Percentiles rank a stretch among this genome's conserved stretches.
phyloP scores from a whole-genome alignment of 306 rosid species.

The Corylus americana region DNA sequence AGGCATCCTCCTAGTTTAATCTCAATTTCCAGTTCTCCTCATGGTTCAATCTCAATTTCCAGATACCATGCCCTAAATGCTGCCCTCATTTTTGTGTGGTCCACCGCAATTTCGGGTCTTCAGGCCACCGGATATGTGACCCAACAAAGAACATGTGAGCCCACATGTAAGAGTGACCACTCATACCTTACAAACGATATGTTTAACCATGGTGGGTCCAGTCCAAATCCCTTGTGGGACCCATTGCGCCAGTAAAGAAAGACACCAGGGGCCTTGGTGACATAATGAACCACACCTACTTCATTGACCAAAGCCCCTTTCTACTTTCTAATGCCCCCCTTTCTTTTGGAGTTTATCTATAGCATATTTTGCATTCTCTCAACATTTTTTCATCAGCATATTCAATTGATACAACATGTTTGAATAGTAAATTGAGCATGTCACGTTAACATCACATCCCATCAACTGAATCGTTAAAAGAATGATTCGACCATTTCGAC shows the following conservation, averaged over 20 bases:
- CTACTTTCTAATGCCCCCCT: neutral
- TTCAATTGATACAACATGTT: too few species aligned
- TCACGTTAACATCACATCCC: too few species aligned
- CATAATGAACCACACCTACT: constrained; percentile 18
- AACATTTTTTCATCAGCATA: too few species aligned
- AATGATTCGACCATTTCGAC: too few species aligned
- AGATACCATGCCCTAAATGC: neutral
- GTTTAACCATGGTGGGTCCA: constrained; percentile 23
- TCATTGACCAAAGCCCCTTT: too few species aligned
- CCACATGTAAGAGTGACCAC: constrained; percentile 31
- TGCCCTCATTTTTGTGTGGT: constrained; percentile 9
- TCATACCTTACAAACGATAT: neutral
- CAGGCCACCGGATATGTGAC: constrained; percentile 27
- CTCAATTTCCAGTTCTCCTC: neutral
- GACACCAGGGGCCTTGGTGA: constrained; percentile 13
- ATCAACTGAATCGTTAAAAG: too few species aligned
- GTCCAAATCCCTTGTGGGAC: constrained; percentile 20
- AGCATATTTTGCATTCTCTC: too few species aligned
- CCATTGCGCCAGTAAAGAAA: neutral
- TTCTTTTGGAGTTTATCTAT: too few species aligned
- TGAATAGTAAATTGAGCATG: too few species aligned
- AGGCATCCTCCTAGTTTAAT: too few species aligned
- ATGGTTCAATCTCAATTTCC: neutral
- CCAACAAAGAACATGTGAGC: constrained; percentile 26
- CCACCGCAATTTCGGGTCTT: constrained; percentile 24